Evolutionary conservation across 495 filamentous ascomycete species (phyloP).

Genomic region (Jackrogersella minutella): DNA sequence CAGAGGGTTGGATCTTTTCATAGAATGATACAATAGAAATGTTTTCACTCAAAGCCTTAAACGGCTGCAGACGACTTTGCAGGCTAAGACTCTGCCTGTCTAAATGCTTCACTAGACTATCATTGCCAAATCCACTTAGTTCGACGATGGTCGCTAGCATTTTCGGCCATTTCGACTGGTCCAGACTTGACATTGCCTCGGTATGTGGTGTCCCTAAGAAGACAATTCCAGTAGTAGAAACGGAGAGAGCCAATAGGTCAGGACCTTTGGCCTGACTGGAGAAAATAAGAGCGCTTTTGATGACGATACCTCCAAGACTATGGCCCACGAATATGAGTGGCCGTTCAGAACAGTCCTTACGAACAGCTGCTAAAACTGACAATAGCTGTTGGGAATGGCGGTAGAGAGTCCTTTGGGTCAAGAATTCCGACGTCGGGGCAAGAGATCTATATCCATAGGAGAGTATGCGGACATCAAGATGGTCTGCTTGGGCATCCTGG

Average conservation of each 20-base stretch:
- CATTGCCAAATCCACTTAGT: neutral
- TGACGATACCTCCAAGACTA: neutral
- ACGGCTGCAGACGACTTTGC: slow-evolving; percentile 4
- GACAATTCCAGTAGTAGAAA: slow-evolving; percentile 1
- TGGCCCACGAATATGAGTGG: slow-evolving; percentile 8
- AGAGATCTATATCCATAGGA: slow-evolving; percentile 2
- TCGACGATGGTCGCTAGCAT: neutral
- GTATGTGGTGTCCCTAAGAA: slow-evolving; percentile 1
- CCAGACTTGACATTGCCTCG: neutral
- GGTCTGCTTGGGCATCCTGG: neutral
- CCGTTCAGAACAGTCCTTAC: neutral
- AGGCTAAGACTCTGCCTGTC: neutral
- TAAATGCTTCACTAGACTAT: neutral
- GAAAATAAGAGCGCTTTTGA: slow-evolving; percentile 10
- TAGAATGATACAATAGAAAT: slow-evolving; percentile 3
- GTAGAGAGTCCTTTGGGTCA: slow-evolving; percentile 4
- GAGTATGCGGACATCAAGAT: slow-evolving; percentile 5
- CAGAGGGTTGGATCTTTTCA: neutral
- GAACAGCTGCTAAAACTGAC: neutral
- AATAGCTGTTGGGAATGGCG: slow-evolving; percentile 1
- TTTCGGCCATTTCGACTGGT: neutral
- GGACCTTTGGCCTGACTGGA: neutral
- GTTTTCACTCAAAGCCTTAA: slow-evolving; percentile 6
- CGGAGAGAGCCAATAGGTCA: neutral
- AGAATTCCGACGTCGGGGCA: slow-evolving; percentile 2